These are phyloP conservation scores for Ustilago bromivora DNA, from an alignment of 1,284 basidiomycete genomes.

Conservation along the genomic window DNA sequence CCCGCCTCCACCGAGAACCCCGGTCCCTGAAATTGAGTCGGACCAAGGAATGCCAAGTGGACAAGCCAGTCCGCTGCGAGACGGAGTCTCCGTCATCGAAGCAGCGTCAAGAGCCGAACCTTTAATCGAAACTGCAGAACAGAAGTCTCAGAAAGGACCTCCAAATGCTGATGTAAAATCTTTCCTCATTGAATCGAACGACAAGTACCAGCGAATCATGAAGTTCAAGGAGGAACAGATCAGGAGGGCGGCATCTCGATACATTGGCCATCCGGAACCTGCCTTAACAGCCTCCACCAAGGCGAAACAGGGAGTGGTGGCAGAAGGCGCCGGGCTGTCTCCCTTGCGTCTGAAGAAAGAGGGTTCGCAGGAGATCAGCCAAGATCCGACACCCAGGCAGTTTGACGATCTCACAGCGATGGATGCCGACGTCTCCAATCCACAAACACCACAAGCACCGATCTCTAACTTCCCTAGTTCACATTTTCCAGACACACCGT, in stretches of 20 bases:
- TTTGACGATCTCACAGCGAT: neutral
- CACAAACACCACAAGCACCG: neutral
- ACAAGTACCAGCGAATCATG: slow-evolving; percentile 1
- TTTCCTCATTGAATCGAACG: slow-evolving; percentile 10
- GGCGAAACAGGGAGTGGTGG: neutral
- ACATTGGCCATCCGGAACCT: slow-evolving; percentile 26
- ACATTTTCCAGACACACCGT: neutral
- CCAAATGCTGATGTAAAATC: neutral
- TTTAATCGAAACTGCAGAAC: neutral
- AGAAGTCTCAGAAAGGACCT: neutral
- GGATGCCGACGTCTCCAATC: slow-evolving; percentile 29
- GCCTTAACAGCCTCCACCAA: neutral
- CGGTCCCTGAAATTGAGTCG: slow-evolving; percentile 1
- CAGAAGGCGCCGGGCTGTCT: slow-evolving; percentile 10
- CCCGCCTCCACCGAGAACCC: neutral
- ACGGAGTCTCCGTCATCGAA: neutral
- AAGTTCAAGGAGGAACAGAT: slow-evolving; percentile 18
- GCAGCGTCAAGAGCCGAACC: neutral
- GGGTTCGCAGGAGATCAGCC: slow-evolving; percentile 6
- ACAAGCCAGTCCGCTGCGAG: neutral
- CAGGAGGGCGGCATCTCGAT: slow-evolving; percentile 22
- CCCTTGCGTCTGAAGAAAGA: neutral
- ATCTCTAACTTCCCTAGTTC: neutral
- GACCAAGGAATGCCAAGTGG: neutral
- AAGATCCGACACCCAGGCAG: slow-evolving; percentile 5